Percentiles rank a stretch among this genome's conserved stretches.
These are phyloP conservation scores for Puccinia horiana DNA, from an alignment of 1,284 basidiomycete genomes.

Conservation along the genomic window DNA sequence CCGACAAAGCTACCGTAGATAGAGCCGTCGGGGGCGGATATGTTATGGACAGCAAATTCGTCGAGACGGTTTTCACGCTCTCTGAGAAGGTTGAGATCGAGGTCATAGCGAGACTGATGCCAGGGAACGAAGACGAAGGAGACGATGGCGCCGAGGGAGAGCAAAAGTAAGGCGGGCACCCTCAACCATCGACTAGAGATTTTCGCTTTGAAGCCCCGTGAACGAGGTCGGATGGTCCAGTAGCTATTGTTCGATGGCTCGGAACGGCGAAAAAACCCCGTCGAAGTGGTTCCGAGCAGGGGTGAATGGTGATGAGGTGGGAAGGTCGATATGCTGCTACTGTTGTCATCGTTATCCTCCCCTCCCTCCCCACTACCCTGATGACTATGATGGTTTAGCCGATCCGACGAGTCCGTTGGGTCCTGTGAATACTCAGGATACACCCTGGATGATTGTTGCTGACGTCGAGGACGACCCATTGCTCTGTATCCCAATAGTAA, in stretches of 20 bases:
- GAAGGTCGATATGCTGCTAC: not conserved
- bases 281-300: not conserved
- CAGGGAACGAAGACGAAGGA: constrained; percentile 39
- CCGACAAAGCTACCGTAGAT: constrained; percentile 47
- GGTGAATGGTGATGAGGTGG: constrained; percentile 9
- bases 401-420: not conserved
- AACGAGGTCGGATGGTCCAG: not conserved
- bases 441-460: not conserved
- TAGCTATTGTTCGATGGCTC: not conserved
- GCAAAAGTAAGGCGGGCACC: constrained; percentile 29
- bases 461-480: constrained; percentile 3
- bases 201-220: constrained; percentile 16
- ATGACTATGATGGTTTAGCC: not conserved
- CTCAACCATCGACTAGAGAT: constrained; percentile 8
- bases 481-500: not conserved
- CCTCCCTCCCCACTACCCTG: not conserved
- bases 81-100: constrained; percentile 22
- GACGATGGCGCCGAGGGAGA: constrained; percentile 23
- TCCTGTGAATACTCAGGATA: constrained; percentile 2
- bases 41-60: constrained; percentile 23
- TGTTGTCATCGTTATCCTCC: not conserved
- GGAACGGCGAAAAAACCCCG: not conserved
- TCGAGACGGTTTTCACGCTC: constrained; percentile 22
- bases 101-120: constrained; percentile 11
- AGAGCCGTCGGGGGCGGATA: constrained; percentile 44